A percentile compares a stretch with the other conserved stretches of the same genome.
phyloP scores from a whole-genome alignment of 2,329 filamentous ascomycete genomes.

The Lecanicillium sp. region DNA sequence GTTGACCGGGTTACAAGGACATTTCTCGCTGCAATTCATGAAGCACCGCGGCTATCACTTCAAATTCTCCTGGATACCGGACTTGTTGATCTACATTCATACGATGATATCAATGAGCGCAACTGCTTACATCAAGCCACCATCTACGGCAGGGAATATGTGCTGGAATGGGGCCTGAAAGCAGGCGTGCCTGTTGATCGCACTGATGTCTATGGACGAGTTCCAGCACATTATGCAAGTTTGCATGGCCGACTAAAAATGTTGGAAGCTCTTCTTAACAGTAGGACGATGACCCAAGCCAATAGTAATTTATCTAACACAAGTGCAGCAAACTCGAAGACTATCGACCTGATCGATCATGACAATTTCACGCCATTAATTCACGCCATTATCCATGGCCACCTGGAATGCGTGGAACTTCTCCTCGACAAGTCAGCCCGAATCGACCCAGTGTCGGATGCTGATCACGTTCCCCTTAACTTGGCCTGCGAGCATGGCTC shows the following conservation, averaged over 20 bases:
- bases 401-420: constrained; percentile 69
- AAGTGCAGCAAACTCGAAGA: constrained; percentile 53
- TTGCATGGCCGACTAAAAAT: constrained; percentile 87
- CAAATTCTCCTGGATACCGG: constrained; percentile 70
- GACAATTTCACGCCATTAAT: constrained; percentile 97
- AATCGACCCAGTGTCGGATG: constrained; percentile 75
- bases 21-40: constrained; percentile 82
- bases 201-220: constrained; percentile 87
- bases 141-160: constrained; percentile 78
- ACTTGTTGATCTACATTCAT: constrained; percentile 81
- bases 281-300: constrained; percentile 26
- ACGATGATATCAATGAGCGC: constrained; percentile 95
- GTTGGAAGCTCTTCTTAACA: constrained; percentile 63
- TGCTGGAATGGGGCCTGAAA: constrained; percentile 67
- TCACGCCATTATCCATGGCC: constrained; percentile 85
- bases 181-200: constrained; percentile 68
- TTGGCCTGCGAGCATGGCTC: constrained; percentile 92
- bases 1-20: constrained; percentile 78
- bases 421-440: constrained; percentile 73
- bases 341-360: constrained; percentile 83
- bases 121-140: constrained; percentile 96
- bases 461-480: constrained; percentile 90
- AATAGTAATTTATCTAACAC: constrained; percentile 9
- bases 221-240: constrained; percentile 91
- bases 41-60: constrained; percentile 70